Percentiles rank a stretch among this genome's conserved stretches.
These are phyloP conservation scores for Pythium rhizo-oryzae DNA, from an alignment of 352 stramenopile genomes.

Conservation along the genomic window DNA sequence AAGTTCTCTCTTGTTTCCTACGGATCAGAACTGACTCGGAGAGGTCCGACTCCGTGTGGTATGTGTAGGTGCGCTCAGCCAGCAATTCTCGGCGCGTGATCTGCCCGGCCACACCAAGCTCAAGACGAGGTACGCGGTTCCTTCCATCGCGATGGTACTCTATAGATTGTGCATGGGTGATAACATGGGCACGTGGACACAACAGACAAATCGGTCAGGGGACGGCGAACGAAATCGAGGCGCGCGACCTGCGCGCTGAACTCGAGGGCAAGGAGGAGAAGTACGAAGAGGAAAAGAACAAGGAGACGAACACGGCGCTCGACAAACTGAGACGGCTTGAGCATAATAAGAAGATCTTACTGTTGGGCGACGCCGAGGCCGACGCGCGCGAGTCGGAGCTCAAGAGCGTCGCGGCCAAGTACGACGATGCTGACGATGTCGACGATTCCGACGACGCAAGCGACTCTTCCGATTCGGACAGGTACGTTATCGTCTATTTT, in stretches of 20 bases:
- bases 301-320: conserved; percentile 79
- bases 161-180: background rate
- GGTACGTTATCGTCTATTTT: conserved; percentile 24
- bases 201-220: conserved; percentile 80
- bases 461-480: conserved; percentile 75
- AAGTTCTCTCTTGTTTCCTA: background rate
- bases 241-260: conserved; percentile 74
- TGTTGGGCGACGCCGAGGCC: conserved; percentile 72
- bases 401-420: conserved; percentile 88
- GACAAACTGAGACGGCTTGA: conserved; percentile 74
- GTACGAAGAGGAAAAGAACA: conserved; percentile 75
- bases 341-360: conserved; percentile 82
- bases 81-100: conserved; percentile 82
- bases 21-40: background rate
- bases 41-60: background rate
- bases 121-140: conserved; percentile 67
- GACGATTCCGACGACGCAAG: conserved; percentile 60
- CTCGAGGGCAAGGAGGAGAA: conserved; percentile 73
- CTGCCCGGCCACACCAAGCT: conserved; percentile 81
- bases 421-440: conserved; percentile 91
- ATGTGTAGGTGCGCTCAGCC: conserved; percentile 63
- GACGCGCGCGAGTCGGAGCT: conserved; percentile 83
- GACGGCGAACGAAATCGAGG: conserved; percentile 76
- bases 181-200: background rate
- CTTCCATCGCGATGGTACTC: background rate